phyloP scores from a whole-genome alignment of 805 yeast genomes.

The Vanderwaltozyma tropicalis region DNA sequence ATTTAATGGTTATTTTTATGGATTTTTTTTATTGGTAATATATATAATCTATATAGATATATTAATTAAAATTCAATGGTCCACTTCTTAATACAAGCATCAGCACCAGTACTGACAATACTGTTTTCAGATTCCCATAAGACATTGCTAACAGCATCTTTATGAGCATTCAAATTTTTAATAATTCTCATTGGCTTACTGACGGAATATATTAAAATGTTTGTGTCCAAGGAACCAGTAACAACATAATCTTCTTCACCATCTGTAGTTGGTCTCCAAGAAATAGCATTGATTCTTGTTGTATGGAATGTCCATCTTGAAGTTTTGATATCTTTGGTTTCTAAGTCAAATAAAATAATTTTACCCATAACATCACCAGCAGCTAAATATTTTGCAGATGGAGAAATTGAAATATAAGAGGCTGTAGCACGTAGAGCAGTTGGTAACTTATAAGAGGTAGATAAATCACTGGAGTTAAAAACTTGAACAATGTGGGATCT shows the following conservation, averaged over 20 bases:
- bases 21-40: background rate
- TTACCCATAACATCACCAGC: constrained; percentile 85
- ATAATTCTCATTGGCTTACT: constrained; percentile 66
- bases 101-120: constrained; percentile 67
- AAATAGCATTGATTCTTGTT: constrained; percentile 62
- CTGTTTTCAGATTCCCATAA: constrained; percentile 48
- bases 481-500: constrained; percentile 32
- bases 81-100: constrained; percentile 77
- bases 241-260: constrained; percentile 58
- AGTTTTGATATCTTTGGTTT: constrained; percentile 50
- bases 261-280: constrained; percentile 50
- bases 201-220: constrained; percentile 69
- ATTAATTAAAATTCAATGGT: constrained; percentile 14
- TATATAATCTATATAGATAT: background rate
- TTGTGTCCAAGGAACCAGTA: constrained; percentile 78
- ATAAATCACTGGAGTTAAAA: constrained; percentile 28
- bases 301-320: constrained; percentile 96
- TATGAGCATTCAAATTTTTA: constrained; percentile 71
- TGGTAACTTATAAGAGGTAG: constrained; percentile 29
- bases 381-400: constrained; percentile 58
- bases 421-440: constrained; percentile 49
- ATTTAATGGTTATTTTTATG: background rate
- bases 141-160: constrained; percentile 72
- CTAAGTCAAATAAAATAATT: constrained; percentile 56
- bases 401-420: constrained; percentile 56